Conservation (phyloP, 345 rosid species). For the Eucalyptus erythrocorys region DNA sequence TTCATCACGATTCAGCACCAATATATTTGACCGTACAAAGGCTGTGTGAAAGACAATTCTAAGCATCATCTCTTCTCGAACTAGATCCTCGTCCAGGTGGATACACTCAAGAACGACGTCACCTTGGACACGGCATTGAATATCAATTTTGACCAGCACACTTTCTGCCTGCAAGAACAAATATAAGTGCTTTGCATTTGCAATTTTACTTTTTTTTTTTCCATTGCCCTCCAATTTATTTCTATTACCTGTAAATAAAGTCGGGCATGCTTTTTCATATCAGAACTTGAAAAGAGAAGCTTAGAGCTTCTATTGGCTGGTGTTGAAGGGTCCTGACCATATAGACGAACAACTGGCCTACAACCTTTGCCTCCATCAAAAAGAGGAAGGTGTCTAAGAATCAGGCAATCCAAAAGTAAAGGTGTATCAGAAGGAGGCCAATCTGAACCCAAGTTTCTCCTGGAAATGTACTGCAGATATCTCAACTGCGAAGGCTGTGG, state of each 20-base stretch:
- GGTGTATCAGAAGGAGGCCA: slow-evolving; percentile 98
- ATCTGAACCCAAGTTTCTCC: slow-evolving; percentile 76
- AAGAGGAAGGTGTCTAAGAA: slow-evolving; percentile 67
- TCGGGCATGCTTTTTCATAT: slow-evolving; percentile 47
- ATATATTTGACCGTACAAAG: slow-evolving; percentile 67
- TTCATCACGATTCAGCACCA: slow-evolving; percentile 69
- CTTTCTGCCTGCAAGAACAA: slow-evolving; percentile 67
- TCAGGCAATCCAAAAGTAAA: slow-evolving; percentile 75
- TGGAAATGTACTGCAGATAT: slow-evolving; percentile 94
- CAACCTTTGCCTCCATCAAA: slow-evolving; percentile 70
- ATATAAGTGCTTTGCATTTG: background rate
- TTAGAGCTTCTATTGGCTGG: slow-evolving; percentile 76
- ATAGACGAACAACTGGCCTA: slow-evolving; percentile 77
- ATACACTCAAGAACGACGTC: slow-evolving; percentile 94
- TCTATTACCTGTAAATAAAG: slow-evolving; percentile 54
- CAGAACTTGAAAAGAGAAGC: slow-evolving; percentile 68
- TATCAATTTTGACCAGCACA: slow-evolving; percentile 62
- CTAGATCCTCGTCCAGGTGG: slow-evolving; percentile 66
- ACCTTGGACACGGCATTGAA: slow-evolving; percentile 81
- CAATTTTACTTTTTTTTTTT: background rate
- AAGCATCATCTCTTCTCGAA: slow-evolving; percentile 66
- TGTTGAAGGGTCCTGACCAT: slow-evolving; percentile 76
- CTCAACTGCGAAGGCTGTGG: slow-evolving; percentile 93
- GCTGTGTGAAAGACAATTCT: slow-evolving; percentile 93
- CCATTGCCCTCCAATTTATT: background rate